Evolutionary conservation across 495 filamentous ascomycete genomes (phyloP), one percentile per base, ranked within the genome.

Genomic region (Thermothielavioides terrestris): DNA sequence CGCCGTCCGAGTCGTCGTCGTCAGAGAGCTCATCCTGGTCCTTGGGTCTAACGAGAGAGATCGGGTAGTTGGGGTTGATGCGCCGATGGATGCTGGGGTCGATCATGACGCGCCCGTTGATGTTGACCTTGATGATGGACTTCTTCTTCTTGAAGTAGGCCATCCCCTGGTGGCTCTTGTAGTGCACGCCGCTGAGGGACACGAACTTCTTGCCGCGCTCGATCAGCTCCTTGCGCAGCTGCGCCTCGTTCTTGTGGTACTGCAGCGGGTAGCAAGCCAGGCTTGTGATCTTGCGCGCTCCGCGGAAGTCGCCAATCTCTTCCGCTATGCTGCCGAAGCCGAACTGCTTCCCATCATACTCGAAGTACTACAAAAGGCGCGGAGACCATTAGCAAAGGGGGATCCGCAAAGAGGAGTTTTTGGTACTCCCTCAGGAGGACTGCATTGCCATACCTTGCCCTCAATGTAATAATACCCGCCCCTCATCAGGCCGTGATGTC

Each of bases 61-160:
- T 83, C 14, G 79, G 78, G 58, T 95, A 95, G 57, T 95, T 95
- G 1, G 89, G 88, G 54, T 91, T 89, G 52, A 92, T 87, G 3
- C 88, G 79, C 21, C 89, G 78, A 69, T 91, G 88, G 44, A 88
- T 89, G 12, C 81, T 82, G 0, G 89, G 85, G 60, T 96, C 90
- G 31, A 95, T 76, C 90, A 95, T 95, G 53, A 95, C 80, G 40
- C 90, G 81, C 26, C 88, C 85, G 55, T 94, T 94, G 69, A 94
- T 85, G 51, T 89, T 89, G 69, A 94, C 81, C 64, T 92, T 94
- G 65, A 82, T 74, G 22, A 94, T 74, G 39, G 77, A 66, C 52
- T 82, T 79, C 72, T 88, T 88, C 68, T 86, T 88, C 72, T 92
- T 91, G 67, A 79, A 77, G 62, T 87, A 95, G 0, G 85, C 90